phyloP scores from a whole-genome alignment of 768 basidiomycete species.

The Calocera viscosa region DNA sequence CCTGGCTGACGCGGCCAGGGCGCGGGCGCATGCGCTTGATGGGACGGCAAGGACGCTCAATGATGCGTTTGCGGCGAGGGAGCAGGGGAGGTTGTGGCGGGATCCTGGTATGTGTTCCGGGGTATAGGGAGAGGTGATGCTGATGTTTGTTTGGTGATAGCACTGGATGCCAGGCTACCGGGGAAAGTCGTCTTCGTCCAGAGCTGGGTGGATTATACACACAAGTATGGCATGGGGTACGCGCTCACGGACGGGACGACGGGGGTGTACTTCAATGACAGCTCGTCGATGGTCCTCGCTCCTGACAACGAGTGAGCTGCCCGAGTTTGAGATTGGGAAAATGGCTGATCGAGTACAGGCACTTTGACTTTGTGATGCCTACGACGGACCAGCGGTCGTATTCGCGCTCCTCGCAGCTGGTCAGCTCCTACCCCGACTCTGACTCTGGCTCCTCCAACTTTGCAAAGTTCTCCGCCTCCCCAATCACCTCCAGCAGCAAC shows the following conservation, averaged over 20 bases:
- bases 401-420: neutral
- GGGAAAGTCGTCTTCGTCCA: slow-evolving; percentile 82
- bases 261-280: slow-evolving; percentile 95
- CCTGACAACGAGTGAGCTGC: slow-evolving; percentile 70
- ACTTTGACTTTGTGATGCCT: slow-evolving; percentile 65
- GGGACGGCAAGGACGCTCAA: slow-evolving; percentile 42
- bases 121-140: neutral
- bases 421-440: slow-evolving; percentile 6
- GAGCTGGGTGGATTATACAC: slow-evolving; percentile 98
- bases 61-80: slow-evolving; percentile 56
- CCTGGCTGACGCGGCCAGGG: neutral
- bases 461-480: too few relatives aligned
- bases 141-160: neutral
- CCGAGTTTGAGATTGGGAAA: neutral
- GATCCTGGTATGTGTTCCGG: slow-evolving; percentile 41
- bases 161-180: slow-evolving; percentile 31
- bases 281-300: slow-evolving; percentile 69
- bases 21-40: slow-evolving; percentile 45
- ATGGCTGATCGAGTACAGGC: slow-evolving; percentile 34
- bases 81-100: slow-evolving; percentile 50
- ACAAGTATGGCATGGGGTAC: slow-evolving; percentile 99
- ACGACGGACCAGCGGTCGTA: neutral
- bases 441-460: neutral
- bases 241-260: slow-evolving; percentile 90
- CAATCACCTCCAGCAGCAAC: slow-evolving; percentile 3